These are phyloP conservation scores for Rhodocollybia butyracea DNA, from an alignment of 768 basidiomycete species.

Conservation along the genomic window DNA sequence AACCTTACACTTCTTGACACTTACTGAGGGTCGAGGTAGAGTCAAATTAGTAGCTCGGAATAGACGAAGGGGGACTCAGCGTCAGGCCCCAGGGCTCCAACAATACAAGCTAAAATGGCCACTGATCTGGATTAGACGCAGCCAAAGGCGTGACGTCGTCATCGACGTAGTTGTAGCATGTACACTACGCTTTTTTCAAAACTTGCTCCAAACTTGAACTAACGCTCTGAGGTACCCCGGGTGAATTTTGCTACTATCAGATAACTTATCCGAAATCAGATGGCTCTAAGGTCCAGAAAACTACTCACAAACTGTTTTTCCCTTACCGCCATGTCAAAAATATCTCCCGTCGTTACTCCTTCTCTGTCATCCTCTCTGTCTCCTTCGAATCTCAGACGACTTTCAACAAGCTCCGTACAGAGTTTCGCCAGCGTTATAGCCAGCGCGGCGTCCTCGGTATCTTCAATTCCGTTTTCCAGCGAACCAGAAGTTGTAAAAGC, in stretches of 20 bases:
- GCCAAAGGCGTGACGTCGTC: not conserved
- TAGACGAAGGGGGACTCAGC: no score
- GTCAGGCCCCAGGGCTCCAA: no score
- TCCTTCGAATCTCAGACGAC: slow-evolving; percentile 18
- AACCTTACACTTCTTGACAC: no score
- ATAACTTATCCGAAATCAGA: not conserved
- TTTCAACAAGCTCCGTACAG: slow-evolving; percentile 33
- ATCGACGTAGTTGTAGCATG: no score
- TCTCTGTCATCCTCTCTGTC: slow-evolving; percentile 11
- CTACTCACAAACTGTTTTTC: slow-evolving; percentile 8
- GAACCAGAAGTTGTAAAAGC: slow-evolving; percentile 43
- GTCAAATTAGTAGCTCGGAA: no score
- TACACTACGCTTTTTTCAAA: not conserved
- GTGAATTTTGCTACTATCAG: not conserved
- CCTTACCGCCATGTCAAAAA: slow-evolving; percentile 12
- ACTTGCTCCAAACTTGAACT: not conserved
- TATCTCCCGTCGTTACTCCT: slow-evolving; percentile 15
- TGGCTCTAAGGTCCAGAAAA: no score
- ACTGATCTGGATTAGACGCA: not conserved
- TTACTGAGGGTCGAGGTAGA: no score
- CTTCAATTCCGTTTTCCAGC: slow-evolving; percentile 31
- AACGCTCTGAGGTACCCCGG: not conserved
- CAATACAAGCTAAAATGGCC: no score
- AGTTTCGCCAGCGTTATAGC: slow-evolving; percentile 27
- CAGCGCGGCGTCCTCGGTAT: slow-evolving; percentile 27